A percentile compares a stretch with the other conserved stretches of the same genome.
Evolutionary conservation across 768 basidiomycete genomes (phyloP).

Genomic region (Kwoniella pini): DNA sequence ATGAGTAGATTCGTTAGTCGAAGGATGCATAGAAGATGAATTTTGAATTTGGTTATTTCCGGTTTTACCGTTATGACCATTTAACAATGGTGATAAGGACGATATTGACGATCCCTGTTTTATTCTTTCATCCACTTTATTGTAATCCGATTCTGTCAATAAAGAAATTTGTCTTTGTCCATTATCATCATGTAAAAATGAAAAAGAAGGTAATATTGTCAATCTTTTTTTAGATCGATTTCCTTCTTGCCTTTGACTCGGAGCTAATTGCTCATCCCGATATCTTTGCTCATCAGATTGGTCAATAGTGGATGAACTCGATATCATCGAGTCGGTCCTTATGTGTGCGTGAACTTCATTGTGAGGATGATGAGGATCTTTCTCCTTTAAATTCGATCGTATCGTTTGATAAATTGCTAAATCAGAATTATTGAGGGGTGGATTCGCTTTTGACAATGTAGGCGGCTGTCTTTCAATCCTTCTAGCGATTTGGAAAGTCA

Average conservation of each 20-base stretch:
- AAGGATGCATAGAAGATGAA: background rate
- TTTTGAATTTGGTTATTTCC: background rate
- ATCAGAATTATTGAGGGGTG: background rate
- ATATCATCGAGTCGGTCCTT: background rate
- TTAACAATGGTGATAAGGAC: background rate
- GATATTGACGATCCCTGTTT: background rate
- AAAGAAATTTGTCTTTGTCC: background rate
- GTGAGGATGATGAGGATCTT: background rate
- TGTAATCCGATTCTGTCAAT: conserved; percentile 1
- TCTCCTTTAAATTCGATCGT: background rate
- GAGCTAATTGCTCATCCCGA: too few species aligned
- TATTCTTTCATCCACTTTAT: background rate
- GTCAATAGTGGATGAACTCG: background rate
- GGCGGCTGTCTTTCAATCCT: conserved; percentile 2
- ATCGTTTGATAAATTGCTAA: conserved; percentile 7
- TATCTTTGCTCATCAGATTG: too few species aligned
- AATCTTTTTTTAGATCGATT: background rate
- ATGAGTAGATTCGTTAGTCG: background rate
- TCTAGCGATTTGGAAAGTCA: conserved; percentile 28
- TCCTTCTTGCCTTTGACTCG: too few species aligned
- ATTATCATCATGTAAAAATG: background rate
- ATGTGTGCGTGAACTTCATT: background rate
- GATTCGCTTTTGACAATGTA: background rate
- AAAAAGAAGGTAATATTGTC: conserved; percentile 4
- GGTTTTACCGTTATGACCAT: background rate